Conservation (phyloP, 2,329 filamentous ascomycete genomes). For the Parastagonospora nodorum region DNA sequence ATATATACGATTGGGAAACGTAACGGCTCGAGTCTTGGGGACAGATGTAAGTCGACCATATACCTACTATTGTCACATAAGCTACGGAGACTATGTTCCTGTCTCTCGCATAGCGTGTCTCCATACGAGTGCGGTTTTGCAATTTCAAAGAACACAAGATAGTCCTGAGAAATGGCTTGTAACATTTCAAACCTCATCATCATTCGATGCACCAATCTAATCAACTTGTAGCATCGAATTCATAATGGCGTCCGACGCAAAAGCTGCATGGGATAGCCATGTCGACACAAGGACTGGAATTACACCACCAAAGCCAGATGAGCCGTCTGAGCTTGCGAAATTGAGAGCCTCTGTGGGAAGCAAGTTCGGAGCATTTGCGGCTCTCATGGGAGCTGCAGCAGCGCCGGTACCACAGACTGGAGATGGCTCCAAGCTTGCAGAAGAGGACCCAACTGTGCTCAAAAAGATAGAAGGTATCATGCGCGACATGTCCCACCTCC, state of each 20-base stretch:
- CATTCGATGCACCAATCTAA: not conserved
- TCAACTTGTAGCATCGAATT: constrained; percentile 1
- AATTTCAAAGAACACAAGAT: too few species aligned
- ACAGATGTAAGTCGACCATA: too few species aligned
- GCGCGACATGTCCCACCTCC: constrained; percentile 39
- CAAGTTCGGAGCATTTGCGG: constrained; percentile 34
- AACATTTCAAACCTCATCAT: too few species aligned
- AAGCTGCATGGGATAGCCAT: constrained; percentile 31
- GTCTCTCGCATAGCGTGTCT: too few species aligned
- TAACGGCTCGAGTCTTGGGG: too few species aligned
- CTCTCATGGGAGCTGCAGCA: constrained; percentile 33
- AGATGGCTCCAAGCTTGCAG: constrained; percentile 49
- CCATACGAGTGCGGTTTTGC: too few species aligned
- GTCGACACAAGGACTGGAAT: constrained; percentile 40
- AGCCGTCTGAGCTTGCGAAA: constrained; percentile 40
- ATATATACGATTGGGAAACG: too few species aligned
- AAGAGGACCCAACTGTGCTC: constrained; percentile 37
- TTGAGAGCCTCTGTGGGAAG: constrained; percentile 34
- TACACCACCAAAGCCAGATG: constrained; percentile 33
- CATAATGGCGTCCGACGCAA: constrained; percentile 26
- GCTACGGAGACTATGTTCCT: too few species aligned
- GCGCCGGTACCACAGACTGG: constrained; percentile 48
- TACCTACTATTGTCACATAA: too few species aligned
- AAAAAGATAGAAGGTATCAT: constrained; percentile 42
- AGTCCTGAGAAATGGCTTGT: too few species aligned